These are phyloP conservation scores for Didymella keratinophila DNA, from an alignment of 2,329 filamentous ascomycete genomes.

Conservation along the genomic window DNA sequence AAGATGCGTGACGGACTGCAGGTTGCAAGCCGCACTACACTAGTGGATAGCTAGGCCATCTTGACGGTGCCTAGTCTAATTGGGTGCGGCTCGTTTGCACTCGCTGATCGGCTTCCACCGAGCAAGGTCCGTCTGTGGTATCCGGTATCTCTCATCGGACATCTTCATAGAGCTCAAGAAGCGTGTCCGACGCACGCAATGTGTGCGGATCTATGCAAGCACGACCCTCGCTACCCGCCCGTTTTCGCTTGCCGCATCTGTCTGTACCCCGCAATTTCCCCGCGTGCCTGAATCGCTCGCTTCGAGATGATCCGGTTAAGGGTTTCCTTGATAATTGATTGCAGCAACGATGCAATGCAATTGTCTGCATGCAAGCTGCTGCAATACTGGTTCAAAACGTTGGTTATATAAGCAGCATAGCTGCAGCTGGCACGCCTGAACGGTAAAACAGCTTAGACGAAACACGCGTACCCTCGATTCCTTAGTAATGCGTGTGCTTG, in stretches of 20 bases:
- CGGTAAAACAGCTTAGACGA: no score
- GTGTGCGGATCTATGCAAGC: neutral
- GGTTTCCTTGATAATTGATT: neutral
- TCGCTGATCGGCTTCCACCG: neutral
- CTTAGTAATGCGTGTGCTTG: neutral
- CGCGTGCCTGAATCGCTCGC: neutral
- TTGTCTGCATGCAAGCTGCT: neutral
- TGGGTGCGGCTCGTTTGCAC: neutral
- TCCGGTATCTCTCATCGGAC: neutral
- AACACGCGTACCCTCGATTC: no score
- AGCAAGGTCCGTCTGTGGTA: neutral
- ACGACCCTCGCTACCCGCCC: neutral
- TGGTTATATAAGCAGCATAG: no score
- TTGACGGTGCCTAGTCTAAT: neutral
- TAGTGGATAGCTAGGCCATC: neutral
- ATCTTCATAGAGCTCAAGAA: neutral
- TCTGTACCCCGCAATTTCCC: slow-evolving; percentile 1
- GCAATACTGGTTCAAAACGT: no score
- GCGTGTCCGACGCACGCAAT: neutral
- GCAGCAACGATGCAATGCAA: neutral
- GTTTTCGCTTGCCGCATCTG: neutral
- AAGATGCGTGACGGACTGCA: neutral
- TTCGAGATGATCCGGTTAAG: slow-evolving; percentile 2
- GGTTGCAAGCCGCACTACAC: no score
- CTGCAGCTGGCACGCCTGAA: no score